phyloP scores from a whole-genome alignment of 768 basidiomycete species.

The Hygrophoropsis aurantiaca region DNA sequence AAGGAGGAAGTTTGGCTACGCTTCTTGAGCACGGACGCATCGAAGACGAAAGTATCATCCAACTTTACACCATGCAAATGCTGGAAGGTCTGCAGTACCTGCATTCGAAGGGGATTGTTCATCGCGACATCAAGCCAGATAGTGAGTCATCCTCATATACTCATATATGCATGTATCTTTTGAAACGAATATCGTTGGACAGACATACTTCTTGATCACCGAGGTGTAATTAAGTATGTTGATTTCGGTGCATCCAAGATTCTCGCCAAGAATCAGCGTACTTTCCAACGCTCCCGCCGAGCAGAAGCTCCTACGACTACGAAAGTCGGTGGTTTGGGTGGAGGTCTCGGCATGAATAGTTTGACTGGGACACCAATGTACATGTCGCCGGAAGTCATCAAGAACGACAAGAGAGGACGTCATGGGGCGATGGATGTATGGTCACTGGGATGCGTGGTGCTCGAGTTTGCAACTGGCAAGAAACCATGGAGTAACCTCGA shows the following conservation, averaged over 20 bases:
- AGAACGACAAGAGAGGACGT: slow-evolving; percentile 83
- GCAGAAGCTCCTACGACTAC: slow-evolving; percentile 37
- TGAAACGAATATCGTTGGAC: slow-evolving; percentile 12
- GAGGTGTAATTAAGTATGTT: slow-evolving; percentile 92
- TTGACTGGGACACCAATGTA: slow-evolving; percentile 99
- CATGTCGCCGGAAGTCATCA: slow-evolving; percentile 98
- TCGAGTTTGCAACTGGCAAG: slow-evolving; percentile 94
- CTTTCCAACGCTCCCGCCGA: slow-evolving; percentile 72
- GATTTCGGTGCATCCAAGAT: slow-evolving; percentile 99
- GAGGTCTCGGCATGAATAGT: slow-evolving; percentile 65
- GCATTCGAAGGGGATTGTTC: slow-evolving; percentile 88
- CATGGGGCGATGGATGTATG: slow-evolving; percentile 98
- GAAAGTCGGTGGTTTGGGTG: slow-evolving; percentile 34
- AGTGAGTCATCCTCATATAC: slow-evolving; percentile 56
- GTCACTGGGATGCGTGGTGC: slow-evolving; percentile 96
- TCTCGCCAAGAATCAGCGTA: slow-evolving; percentile 84
- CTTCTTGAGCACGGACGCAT: slow-evolving; percentile 91
- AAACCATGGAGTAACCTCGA: slow-evolving; percentile 99
- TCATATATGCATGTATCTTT: background rate
- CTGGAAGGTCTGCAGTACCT: slow-evolving; percentile 91
- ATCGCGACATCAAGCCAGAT: slow-evolving; percentile 98
- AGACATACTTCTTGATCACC: slow-evolving; percentile 92
- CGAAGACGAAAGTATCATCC: slow-evolving; percentile 94
- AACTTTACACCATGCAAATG: slow-evolving; percentile 97
- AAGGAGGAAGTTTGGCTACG: slow-evolving; percentile 89